Base-by-base conservation (phyloP, 1,139 yeast species). In the Blastobotrys indianensis region DNA sequence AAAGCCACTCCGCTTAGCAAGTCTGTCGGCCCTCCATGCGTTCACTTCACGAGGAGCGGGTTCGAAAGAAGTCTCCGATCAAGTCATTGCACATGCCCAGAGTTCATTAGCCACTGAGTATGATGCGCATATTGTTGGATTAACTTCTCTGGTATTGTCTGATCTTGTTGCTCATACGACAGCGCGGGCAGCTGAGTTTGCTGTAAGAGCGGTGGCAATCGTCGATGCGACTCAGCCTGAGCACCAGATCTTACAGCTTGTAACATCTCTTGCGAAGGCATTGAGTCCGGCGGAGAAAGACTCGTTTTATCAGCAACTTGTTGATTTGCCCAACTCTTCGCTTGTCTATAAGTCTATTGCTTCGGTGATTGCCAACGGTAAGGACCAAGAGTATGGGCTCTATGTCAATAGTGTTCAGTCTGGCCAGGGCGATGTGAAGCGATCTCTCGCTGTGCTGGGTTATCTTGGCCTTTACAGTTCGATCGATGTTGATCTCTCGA, bases 391-490 rank as follows among this genome's bases (percentile, higher is more conserved):
- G 16, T 11, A 25, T 9, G 29, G 4, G 16, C 12, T 16, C 15
- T 35, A 41, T 20, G 13, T 4, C 25, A 12, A 2, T 3, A 44
- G 36, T 17, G 15, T 44, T 12, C 11, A 23, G 10, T 23, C 42
- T 5, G 35, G 29, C 6, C 34, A 31, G 6, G 25, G 25, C 7
- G 42, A 44, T 8, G 41, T 48, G 10, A 43, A 37, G 29, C 53
- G 51, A 52, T 46, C 48, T 15, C 49, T 54, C 38, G 51, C 38
- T 12, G 56, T 54, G 10, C 60, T 79, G 43, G 82, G 81, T 3
- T 69, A 70, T 49, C 66, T 76, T 13, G 74, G 75, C 4, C 65
- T 67, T 43, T 54, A 60, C n/a, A 55, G 54, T 34, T 39, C 51
- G 23, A 54, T 68, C 23, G 58, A 61, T 9, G 51, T 63, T 30